These are phyloP conservation scores for Nicotiana knightiana DNA, from an alignment of 257 asterid species.

Conservation along the genomic window DNA sequence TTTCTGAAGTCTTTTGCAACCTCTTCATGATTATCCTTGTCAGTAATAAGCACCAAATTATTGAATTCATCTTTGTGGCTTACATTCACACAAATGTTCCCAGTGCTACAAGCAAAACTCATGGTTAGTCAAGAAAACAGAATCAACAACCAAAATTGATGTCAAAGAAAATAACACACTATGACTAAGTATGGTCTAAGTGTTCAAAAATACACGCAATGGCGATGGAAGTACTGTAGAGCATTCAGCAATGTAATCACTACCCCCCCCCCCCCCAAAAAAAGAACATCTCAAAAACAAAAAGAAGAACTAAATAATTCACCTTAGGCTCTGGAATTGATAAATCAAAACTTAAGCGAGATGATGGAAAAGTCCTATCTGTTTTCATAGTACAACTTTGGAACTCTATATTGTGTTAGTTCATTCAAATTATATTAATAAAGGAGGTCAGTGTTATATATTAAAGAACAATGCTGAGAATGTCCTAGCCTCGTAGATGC, in stretches of 20 bases:
- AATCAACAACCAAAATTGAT: background rate
- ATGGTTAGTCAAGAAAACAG: background rate
- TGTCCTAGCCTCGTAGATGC: background rate
- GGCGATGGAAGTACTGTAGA: background rate
- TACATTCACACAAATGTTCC: conserved; percentile 83
- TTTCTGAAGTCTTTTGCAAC: conserved; percentile 28
- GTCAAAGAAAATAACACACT: background rate
- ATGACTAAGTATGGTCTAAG: background rate
- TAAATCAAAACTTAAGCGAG: background rate
- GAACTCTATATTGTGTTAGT: background rate
- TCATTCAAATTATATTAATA: background rate
- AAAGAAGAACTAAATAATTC: background rate
- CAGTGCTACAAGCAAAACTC: conserved; percentile 63
- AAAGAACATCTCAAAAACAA: background rate
- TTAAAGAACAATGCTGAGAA: background rate
- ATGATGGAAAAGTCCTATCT: background rate
- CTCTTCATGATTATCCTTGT: conserved; percentile 33
- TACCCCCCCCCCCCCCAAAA: background rate
- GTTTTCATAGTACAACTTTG: background rate
- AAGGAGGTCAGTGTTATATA: background rate
- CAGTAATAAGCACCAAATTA: conserved; percentile 46
- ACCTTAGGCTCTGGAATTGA: background rate
- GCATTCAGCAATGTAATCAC: background rate
- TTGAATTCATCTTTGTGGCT: conserved; percentile 88
- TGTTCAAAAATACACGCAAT: background rate